Evolutionary conservation across 2,329 filamentous ascomycete genomes (phyloP).

Genomic region (Xylaria sp.): DNA sequence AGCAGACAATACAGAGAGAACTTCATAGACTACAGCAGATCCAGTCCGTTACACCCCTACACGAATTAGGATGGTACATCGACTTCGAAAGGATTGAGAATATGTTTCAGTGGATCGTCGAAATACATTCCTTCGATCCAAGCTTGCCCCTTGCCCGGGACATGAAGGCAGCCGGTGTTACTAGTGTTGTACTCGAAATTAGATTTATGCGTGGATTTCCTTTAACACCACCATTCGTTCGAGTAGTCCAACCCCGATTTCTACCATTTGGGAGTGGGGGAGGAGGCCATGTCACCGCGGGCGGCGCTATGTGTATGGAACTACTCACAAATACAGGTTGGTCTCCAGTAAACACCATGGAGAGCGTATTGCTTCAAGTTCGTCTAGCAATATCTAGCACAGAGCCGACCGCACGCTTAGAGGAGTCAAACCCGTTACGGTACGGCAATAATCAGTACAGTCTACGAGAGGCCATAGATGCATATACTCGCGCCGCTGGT

Average conservation of each 20-base stretch:
- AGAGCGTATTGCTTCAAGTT: slow-evolving; percentile 81
- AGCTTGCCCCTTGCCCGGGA: slow-evolving; percentile 73
- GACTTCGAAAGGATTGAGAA: slow-evolving; percentile 70
- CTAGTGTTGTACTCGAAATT: slow-evolving; percentile 79
- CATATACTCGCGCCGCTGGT: slow-evolving; percentile 71
- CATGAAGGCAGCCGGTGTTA: slow-evolving; percentile 66
- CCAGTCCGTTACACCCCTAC: slow-evolving; percentile 64
- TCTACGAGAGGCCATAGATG: slow-evolving; percentile 72
- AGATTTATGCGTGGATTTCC: slow-evolving; percentile 81
- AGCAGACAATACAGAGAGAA: slow-evolving; percentile 67
- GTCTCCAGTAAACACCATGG: slow-evolving; percentile 74
- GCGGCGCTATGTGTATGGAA: slow-evolving; percentile 85
- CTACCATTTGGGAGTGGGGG: slow-evolving; percentile 73
- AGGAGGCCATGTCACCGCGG: slow-evolving; percentile 83
- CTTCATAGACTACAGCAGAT: slow-evolving; percentile 67
- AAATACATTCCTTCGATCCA: slow-evolving; percentile 80
- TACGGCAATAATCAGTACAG: slow-evolving; percentile 60
- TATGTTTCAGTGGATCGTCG: slow-evolving; percentile 89
- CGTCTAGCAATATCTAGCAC: slow-evolving; percentile 73
- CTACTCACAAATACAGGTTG: slow-evolving; percentile 84
- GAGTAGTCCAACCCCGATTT: slow-evolving; percentile 82
- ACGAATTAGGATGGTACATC: slow-evolving; percentile 84
- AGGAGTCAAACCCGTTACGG: slow-evolving; percentile 34
- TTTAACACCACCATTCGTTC: slow-evolving; percentile 80
- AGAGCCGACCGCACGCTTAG: slow-evolving; percentile 76